phyloP scores from a whole-genome alignment of 1,284 basidiomycete genomes.

The Tilletia setariae region DNA sequence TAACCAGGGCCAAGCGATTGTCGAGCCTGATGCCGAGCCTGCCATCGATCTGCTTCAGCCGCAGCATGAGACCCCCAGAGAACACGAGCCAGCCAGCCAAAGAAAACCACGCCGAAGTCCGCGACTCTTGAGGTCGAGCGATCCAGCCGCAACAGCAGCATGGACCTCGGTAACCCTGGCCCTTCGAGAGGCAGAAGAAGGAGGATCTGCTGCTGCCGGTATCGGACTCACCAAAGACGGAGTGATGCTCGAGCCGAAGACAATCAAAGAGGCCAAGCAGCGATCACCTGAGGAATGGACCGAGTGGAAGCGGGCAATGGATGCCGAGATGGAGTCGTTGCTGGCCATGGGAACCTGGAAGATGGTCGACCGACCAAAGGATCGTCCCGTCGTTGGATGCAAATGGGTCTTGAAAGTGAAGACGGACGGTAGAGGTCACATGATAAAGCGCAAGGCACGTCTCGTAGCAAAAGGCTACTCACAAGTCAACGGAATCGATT shows the following conservation, averaged over 20 bases:
- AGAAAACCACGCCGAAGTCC: background rate
- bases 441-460: background rate
- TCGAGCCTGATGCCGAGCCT: background rate
- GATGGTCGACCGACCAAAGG: background rate
- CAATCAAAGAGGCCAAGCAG: background rate
- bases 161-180: background rate
- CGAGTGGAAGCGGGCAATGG: background rate
- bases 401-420: conserved; percentile 1
- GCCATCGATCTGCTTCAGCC: background rate
- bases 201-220: no score
- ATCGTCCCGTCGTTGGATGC: background rate
- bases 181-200: background rate
- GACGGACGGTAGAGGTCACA: background rate
- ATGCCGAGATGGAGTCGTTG: background rate
- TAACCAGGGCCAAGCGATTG: background rate
- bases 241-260: background rate
- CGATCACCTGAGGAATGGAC: background rate
- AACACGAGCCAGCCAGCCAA: no score
- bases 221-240: background rate
- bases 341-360: background rate
- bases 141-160: background rate
- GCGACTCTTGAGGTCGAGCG: background rate
- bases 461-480: background rate
- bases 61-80: no score
- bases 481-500: background rate